These are phyloP conservation scores for Boeremia lycopersici DNA, from an alignment of 2,329 filamentous ascomycete genomes.

Conservation along the genomic window DNA sequence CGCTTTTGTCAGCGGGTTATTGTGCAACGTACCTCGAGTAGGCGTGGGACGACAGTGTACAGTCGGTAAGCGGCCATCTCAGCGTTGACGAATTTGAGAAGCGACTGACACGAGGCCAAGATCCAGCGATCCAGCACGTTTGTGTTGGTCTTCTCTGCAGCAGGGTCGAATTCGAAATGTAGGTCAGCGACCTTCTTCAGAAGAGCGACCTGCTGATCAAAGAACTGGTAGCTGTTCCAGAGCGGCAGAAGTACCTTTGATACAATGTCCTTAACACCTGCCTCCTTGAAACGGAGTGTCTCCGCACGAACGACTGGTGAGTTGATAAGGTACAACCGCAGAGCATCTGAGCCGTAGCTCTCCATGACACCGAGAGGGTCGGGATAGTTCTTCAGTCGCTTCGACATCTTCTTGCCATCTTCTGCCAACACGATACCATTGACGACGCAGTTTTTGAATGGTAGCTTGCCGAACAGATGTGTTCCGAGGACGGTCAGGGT, in stretches of 20 bases:
- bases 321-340: conserved; percentile 95
- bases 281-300: conserved; percentile 87
- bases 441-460: conserved; percentile 96
- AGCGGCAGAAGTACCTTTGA: conserved; percentile 87
- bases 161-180: conserved; percentile 79
- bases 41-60: conserved; percentile 88
- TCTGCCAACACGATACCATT: conserved; percentile 93
- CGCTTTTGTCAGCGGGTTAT: background rate
- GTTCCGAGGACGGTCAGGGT: conserved; percentile 87
- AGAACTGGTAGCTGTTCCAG: conserved; percentile 98
- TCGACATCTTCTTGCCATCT: conserved; percentile 99
- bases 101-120: conserved; percentile 85
- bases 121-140: conserved; percentile 99
- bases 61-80: conserved; percentile 78
- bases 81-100: conserved; percentile 88
- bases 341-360: conserved; percentile 88
- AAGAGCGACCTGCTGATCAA: conserved; percentile 83
- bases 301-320: conserved; percentile 93
- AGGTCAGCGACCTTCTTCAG: conserved; percentile 83
- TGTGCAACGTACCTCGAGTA: conserved; percentile 62
- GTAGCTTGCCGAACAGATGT: conserved; percentile 81
- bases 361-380: conserved; percentile 83
- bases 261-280: conserved; percentile 92
- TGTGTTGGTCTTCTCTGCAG: conserved; percentile 74
- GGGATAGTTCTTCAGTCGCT: conserved; percentile 94